phyloP scores from a whole-genome alignment of 371 early-diverging fungal species.

The Rhizomucor miehei region DNA sequence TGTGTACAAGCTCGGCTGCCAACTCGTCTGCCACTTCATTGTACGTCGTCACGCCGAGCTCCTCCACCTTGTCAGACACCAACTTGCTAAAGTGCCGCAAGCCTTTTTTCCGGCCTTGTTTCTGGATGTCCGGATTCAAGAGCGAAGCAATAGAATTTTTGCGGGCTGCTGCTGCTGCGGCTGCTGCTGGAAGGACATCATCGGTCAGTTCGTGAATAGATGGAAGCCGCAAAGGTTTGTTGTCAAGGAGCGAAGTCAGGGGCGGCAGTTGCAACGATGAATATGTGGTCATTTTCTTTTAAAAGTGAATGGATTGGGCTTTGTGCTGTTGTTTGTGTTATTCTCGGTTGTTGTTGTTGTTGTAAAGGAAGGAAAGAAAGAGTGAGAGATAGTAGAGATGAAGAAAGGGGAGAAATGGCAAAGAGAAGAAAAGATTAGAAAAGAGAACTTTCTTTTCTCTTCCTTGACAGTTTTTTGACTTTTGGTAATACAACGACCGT shows the following conservation, averaged over 20 bases:
- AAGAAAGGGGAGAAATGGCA: conserved; percentile 6
- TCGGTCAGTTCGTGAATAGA: neutral
- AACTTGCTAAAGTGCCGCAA: conserved; percentile 60
- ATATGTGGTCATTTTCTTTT: no score
- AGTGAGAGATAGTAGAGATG: conserved; percentile 4
- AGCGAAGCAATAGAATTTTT: conserved; percentile 47
- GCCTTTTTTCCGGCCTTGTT: conserved; percentile 31
- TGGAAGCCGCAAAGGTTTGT: conserved; percentile 1
- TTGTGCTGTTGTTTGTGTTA: no score
- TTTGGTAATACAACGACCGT: no score
- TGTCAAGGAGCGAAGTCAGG: neutral
- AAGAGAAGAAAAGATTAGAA: conserved; percentile 7
- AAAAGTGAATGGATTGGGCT: no score
- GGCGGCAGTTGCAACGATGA: no score
- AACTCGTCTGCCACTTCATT: conserved; percentile 50
- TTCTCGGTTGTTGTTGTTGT: no score
- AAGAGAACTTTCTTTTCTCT: conserved; percentile 7
- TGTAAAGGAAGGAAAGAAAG: conserved; percentile 5
- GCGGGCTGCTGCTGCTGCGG: conserved; percentile 14
- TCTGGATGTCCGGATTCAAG: conserved; percentile 18
- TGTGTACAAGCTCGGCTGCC: conserved; percentile 18
- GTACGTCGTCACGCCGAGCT: conserved; percentile 61
- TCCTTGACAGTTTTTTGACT: neutral
- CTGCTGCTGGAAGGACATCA: neutral
- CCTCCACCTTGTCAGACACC: conserved; percentile 65